A percentile compares a stretch with the other conserved stretches of the same genome.
Conservation (phyloP, 1,139 yeast species). For the Taphrina communis region DNA sequence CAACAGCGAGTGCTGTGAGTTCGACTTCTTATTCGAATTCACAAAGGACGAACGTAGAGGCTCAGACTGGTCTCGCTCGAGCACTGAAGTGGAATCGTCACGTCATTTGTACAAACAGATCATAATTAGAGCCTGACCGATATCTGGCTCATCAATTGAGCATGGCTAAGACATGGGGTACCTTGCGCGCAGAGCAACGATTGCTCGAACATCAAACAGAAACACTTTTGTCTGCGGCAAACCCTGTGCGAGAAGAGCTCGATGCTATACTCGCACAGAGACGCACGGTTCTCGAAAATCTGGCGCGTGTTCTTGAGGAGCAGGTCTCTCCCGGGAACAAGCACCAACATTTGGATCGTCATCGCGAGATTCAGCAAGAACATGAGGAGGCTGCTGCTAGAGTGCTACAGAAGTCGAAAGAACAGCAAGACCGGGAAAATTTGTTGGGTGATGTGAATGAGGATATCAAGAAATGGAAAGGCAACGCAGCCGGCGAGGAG, state of each 20-base stretch:
- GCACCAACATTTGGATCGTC: constrained; percentile 80
- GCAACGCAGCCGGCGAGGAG: constrained; percentile 55
- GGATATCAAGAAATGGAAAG: constrained; percentile 62
- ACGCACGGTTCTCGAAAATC: constrained; percentile 54
- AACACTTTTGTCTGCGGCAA: constrained; percentile 51
- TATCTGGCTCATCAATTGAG: neutral
- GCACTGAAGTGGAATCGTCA: no score
- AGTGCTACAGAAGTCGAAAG: constrained; percentile 65
- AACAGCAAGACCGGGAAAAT: constrained; percentile 77
- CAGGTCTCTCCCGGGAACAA: constrained; percentile 65
- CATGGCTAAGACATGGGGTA: constrained; percentile 55
- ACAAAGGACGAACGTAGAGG: no score
- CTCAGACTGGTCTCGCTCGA: no score
- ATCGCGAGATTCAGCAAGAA: constrained; percentile 74
- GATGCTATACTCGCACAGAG: constrained; percentile 49
- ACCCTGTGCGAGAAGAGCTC: neutral
- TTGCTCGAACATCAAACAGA: constrained; percentile 65
- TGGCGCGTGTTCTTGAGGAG: constrained; percentile 60
- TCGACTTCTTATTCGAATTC: no score
- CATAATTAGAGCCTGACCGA: no score
- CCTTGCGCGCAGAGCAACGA: constrained; percentile 61
- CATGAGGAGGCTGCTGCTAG: constrained; percentile 69
- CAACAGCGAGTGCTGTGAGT: neutral
- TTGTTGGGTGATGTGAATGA: constrained; percentile 74
- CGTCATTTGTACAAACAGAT: no score